These are phyloP conservation scores for Tetraselmis striata DNA, from an alignment of 139 green algal species.

Conservation along the genomic window DNA sequence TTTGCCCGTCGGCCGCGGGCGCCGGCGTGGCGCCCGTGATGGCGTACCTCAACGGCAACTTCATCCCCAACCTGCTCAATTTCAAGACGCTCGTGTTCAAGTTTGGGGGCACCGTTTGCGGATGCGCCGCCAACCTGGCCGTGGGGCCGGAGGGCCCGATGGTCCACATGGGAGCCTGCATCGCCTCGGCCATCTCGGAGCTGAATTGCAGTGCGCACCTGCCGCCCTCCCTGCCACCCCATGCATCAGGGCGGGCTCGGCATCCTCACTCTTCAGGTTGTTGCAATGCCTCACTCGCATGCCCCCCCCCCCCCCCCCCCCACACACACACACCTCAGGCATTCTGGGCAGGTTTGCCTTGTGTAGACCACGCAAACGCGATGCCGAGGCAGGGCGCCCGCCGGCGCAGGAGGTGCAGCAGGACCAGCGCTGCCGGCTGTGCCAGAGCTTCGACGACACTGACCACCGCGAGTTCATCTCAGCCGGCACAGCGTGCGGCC, in stretches of 20 bases:
- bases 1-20: slow-evolving; percentile 62
- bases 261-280: neutral
- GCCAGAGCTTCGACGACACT: slow-evolving; percentile 41
- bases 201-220: slow-evolving; percentile 50
- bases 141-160: slow-evolving; percentile 81
- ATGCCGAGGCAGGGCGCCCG: neutral
- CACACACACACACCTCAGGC: slow-evolving; percentile 3
- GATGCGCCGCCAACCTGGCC: slow-evolving; percentile 36
- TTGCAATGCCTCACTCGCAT: neutral
- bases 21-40: slow-evolving; percentile 82
- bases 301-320: neutral
- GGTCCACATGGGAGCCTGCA: slow-evolving; percentile 81
- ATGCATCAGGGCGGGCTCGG: neutral
- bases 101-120: slow-evolving; percentile 51
- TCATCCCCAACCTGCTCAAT: slow-evolving; percentile 63
- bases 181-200: slow-evolving; percentile 63
- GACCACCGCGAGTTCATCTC: slow-evolving; percentile 83
- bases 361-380: no score
- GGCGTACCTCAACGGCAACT: slow-evolving; percentile 69
- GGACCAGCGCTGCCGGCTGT: slow-evolving; percentile 37
- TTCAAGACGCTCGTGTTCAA: slow-evolving; percentile 58
- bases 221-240: neutral
- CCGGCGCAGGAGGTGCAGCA: slow-evolving; percentile 12
- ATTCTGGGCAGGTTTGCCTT: neutral
- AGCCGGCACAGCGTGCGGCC: slow-evolving; percentile 68